Percentiles rank a stretch among this genome's conserved stretches.
These are phyloP conservation scores for Alternaria sp. DNA, from an alignment of 2,329 filamentous ascomycete species.

Conservation along the genomic window DNA sequence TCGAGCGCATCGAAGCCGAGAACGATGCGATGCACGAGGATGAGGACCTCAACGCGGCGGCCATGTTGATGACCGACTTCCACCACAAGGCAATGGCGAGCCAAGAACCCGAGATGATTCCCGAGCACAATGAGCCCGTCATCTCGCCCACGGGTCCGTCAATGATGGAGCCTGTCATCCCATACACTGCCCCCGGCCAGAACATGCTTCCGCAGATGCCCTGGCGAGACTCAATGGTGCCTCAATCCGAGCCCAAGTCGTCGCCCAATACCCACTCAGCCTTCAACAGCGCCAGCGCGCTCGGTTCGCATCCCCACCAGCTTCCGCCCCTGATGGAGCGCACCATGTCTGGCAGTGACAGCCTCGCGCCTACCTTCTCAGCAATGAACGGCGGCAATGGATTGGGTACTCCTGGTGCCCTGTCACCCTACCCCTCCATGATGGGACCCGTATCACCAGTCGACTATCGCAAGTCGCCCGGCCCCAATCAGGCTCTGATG, in stretches of 20 bases:
- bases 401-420: constrained; percentile 72
- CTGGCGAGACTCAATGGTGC: constrained; percentile 90
- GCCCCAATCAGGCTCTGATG: constrained; percentile 68
- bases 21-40: constrained; percentile 86
- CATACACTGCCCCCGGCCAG: constrained; percentile 71
- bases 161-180: constrained; percentile 77
- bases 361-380: constrained; percentile 69
- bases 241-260: constrained; percentile 75
- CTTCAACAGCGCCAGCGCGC: constrained; percentile 64
- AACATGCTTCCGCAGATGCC: constrained; percentile 85
- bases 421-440: constrained; percentile 74
- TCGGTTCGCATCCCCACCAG: constrained; percentile 66
- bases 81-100: constrained; percentile 91
- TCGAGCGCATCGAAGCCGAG: constrained; percentile 92
- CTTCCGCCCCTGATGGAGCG: constrained; percentile 74
- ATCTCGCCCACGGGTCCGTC: constrained; percentile 75
- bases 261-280: constrained; percentile 69
- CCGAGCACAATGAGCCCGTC: constrained; percentile 65
- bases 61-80: constrained; percentile 97
- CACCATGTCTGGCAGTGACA: constrained; percentile 63
- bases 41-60: constrained; percentile 95
- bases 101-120: constrained; percentile 64
- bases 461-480: constrained; percentile 73
- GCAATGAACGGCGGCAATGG: constrained; percentile 74
- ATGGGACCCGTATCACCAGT: constrained; percentile 71